Conservation (phyloP, 331 rosid species). For the Ulmus americana region DNA sequence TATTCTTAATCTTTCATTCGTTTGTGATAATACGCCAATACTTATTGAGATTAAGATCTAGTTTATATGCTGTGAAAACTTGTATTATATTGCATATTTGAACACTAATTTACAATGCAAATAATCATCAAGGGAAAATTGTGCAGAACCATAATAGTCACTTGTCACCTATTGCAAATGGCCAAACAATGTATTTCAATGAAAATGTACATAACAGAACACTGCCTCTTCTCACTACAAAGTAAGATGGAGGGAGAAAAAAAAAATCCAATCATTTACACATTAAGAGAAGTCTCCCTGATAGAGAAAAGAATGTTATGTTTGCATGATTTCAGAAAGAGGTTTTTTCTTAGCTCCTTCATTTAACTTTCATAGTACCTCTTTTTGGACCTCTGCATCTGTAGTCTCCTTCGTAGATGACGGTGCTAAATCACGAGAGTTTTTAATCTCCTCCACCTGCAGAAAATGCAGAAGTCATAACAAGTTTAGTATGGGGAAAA, state of each 20-base stretch:
- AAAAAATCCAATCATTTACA: neutral
- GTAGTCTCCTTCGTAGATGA: conserved; percentile 48
- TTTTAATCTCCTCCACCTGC: conserved; percentile 68
- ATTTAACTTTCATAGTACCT: conserved; percentile 10
- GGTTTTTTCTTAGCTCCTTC: neutral
- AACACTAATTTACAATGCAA: too few species aligned
- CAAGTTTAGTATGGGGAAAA: neutral
- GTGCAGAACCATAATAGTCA: neutral
- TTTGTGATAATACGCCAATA: too few species aligned
- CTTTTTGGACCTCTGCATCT: conserved; percentile 45
- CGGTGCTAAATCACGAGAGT: conserved; percentile 28
- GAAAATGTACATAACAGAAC: neutral
- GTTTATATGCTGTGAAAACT: too few species aligned
- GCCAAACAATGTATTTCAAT: neutral
- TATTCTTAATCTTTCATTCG: neutral
- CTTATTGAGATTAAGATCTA: too few species aligned
- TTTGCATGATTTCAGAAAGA: too few species aligned
- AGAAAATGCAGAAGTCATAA: conserved; percentile 18
- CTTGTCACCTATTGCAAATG: neutral
- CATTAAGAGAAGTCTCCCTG: neutral
- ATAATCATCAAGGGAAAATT: neutral
- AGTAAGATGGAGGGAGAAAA: neutral
- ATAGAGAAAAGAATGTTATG: too few species aligned
- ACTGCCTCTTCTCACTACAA: conserved; percentile 13
- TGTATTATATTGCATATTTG: too few species aligned